These are phyloP conservation scores for Cladosporium sphaerospermum DNA, from an alignment of 2,329 filamentous ascomycete species.

Conservation along the genomic window DNA sequence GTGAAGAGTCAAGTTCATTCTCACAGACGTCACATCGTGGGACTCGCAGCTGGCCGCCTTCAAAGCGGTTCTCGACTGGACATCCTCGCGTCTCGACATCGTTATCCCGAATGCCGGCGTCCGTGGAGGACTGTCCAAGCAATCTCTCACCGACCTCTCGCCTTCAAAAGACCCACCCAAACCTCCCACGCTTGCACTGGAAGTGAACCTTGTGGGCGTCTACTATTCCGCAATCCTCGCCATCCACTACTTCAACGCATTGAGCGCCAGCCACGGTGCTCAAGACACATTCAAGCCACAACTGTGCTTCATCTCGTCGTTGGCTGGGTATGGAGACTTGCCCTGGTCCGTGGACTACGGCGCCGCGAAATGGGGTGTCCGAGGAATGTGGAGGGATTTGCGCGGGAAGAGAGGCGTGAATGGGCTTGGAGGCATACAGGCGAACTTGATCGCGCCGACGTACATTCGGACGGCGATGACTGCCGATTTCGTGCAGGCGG, in stretches of 20 bases:
- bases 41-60: constrained; percentile 25
- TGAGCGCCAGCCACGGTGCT: not conserved
- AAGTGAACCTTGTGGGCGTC: constrained; percentile 25
- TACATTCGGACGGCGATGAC: constrained; percentile 17
- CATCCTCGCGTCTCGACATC: constrained; percentile 23
- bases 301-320: constrained; percentile 18
- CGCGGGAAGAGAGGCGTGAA: not conserved
- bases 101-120: constrained; percentile 25
- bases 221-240: constrained; percentile 27
- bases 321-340: constrained; percentile 18
- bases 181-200: constrained; percentile 13
- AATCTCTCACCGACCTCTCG: not conserved
- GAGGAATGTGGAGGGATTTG: constrained; percentile 16
- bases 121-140: constrained; percentile 15
- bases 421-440: constrained; percentile 10
- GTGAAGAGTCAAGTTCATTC: constrained; percentile 25
- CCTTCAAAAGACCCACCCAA: constrained; percentile 1
- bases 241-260: constrained; percentile 30
- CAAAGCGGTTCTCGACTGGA: constrained; percentile 24
- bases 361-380: constrained; percentile 17
- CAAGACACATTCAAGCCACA: constrained; percentile 14
- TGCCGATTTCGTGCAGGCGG: not conserved
- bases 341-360: constrained; percentile 16
- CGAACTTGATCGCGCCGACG: constrained; percentile 20
- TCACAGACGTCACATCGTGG: constrained; percentile 24